Evolutionary conservation across 805 yeast species (phyloP), one percentile per base, ranked within the genome.

Genomic region (Blastobotrys parvus): DNA sequence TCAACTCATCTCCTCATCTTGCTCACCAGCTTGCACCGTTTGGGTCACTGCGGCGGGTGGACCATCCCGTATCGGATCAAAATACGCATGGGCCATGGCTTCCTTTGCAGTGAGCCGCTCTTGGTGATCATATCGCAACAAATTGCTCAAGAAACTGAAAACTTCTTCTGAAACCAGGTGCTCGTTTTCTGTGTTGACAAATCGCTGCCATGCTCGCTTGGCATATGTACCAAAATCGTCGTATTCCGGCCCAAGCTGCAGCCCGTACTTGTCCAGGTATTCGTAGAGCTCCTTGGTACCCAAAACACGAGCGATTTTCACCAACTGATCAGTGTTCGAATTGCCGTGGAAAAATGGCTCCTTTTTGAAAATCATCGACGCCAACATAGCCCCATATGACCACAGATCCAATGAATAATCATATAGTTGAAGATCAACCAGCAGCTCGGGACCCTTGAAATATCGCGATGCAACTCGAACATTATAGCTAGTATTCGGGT

Each of bases 341-440:
- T 84, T 80, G 17, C 95, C 96, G 60, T 85, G 90, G 74, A 88
- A 88, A 51, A 88, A 84, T 10, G 96, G 96, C 57, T 88, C 96
- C 58, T 80, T 83, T 58, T 82, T 83, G 68, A 87, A 86, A 27
- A 86, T 79, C 62, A 88, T 84, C 10, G 92, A 80, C 7, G 95
- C 95, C 39, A 88, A 67, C 86, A 85, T 86, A 46, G 95, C 89
- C 13, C 95, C 96, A 49, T 76, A 80, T 10, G 94, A 81, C 96
- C 96, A 88, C 55, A 88, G 62, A 61, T 88, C 96, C 45, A 88
- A 69, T 10, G 92, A 82, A 62, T 88, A 88, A 63, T 88, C 95
- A 63, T 88, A 88, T 59, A 77, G 80, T 53, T 85, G 81, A 55
- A 78, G 73, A 58, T 88, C 88, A 7, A 88, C 86, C 45, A 88